Evolutionary conservation across 805 yeast species (phyloP), one percentile per base, ranked within the genome.

Genomic region (Candida peoriensis): DNA sequence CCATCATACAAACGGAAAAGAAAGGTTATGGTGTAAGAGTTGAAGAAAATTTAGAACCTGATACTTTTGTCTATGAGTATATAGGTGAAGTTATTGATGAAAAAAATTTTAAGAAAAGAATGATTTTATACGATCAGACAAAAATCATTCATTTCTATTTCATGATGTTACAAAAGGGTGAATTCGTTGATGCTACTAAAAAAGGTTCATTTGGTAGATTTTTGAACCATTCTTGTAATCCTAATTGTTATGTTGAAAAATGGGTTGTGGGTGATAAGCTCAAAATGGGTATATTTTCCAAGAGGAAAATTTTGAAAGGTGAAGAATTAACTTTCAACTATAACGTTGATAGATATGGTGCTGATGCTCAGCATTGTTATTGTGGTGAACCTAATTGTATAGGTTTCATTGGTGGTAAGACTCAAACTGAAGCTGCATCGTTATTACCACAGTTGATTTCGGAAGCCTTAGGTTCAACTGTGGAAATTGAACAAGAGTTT

Each of bases 281-380:
- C 38, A 72, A 87, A 45, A 93, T 93, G 97, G 98, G 97, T 20
- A 83, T 90, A 17, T 93, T 90, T 56, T 85, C 97, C 33, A 83
- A 83, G 47, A 67, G 95, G 43, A 60, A 68, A 19, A 86, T 90
- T 34, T 29, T 44, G 7, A 58, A 59, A 39, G 96, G 96, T 36
- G 97, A 93, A 58, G 98, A 90, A 56, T 76, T 90, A 46, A 86
- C 97, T 1, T 67, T 66, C 43, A 68, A 67, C 47, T 90, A 90
- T 59, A 90, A 90, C 52, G 97, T 93, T 22, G 98, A 90, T 60
- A 69, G 97, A 43, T 90, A 89, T 57, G 98, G 98, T 20, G 95
- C 97, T 2, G 81, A 79, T 39, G 87, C 94, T 11, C 97, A 93
- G 62, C 82, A 84, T 21, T 90, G 98, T 61, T 84, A 83, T 60